Conservation (phyloP, 768 basidiomycete genomes). For the Kwoniella sp. region DNA sequence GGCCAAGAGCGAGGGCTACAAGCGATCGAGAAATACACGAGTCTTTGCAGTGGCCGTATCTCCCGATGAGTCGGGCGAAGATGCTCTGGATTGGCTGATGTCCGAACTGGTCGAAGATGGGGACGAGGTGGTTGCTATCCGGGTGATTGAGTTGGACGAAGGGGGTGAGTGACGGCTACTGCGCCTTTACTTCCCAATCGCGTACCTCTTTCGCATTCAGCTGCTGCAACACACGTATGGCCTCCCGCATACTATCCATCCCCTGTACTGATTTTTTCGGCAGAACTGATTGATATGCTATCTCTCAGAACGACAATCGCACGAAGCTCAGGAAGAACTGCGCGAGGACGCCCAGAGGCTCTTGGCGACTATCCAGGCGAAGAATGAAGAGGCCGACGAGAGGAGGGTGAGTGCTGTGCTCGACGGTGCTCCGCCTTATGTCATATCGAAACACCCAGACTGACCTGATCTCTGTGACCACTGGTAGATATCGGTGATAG, state of each 20-base stretch:
- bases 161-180: slow-evolving; percentile 62
- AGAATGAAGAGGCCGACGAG: slow-evolving; percentile 75
- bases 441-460: background rate
- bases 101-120: slow-evolving; percentile 72
- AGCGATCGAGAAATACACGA: slow-evolving; percentile 72
- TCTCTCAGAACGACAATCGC: slow-evolving; percentile 66
- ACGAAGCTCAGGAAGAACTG: slow-evolving; percentile 50
- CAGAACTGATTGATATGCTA: background rate
- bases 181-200: too few species aligned
- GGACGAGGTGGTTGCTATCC: slow-evolving; percentile 88
- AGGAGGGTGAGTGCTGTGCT: slow-evolving; percentile 65
- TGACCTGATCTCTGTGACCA: background rate
- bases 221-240: too few species aligned
- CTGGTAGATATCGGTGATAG: slow-evolving; percentile 79
- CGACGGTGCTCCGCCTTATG: slow-evolving; percentile 1
- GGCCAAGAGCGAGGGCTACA: slow-evolving; percentile 81
- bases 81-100: slow-evolving; percentile 91
- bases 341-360: slow-evolving; percentile 84
- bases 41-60: slow-evolving; percentile 89
- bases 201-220: too few species aligned
- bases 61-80: slow-evolving; percentile 80
- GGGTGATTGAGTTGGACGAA: slow-evolving; percentile 86
- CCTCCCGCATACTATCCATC: background rate
- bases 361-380: slow-evolving; percentile 76
- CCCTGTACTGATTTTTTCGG: background rate